Percentiles rank a stretch among this genome's conserved stretches.
These are phyloP conservation scores for Ustilago crameri DNA, from an alignment of 1,284 basidiomycete genomes.

Conservation along the genomic window DNA sequence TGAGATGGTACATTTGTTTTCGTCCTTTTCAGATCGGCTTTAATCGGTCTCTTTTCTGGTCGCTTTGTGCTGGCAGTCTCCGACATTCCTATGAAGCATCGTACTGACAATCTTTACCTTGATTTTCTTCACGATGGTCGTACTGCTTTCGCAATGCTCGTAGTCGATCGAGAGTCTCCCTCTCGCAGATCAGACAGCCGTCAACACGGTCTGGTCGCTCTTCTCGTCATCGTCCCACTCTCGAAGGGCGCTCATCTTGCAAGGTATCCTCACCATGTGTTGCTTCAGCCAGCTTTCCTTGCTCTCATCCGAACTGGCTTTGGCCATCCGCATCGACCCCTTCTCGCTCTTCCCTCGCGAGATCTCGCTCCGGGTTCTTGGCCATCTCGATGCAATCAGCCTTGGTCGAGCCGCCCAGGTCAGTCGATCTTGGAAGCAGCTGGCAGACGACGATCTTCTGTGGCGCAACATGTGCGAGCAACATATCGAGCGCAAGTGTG, in stretches of 20 bases:
- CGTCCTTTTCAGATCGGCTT: background rate
- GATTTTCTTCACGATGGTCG: conserved; percentile 3
- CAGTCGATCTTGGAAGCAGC: conserved; percentile 81
- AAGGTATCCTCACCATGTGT: conserved; percentile 98
- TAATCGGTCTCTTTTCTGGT: background rate
- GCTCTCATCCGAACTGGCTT: conserved; percentile 87
- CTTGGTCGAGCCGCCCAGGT: conserved; percentile 97
- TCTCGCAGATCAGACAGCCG: conserved; percentile 84
- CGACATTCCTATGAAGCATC: conserved; percentile 1
- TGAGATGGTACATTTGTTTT: conserved; percentile 47
- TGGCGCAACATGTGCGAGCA: conserved; percentile 98
- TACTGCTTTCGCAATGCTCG: conserved; percentile 3
- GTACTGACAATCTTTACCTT: conserved; percentile 14
- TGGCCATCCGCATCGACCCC: conserved; percentile 90
- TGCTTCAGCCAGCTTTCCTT: conserved; percentile 99
- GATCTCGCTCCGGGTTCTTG: conserved; percentile 86
- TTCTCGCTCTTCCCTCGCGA: conserved; percentile 91
- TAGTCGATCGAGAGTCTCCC: conserved; percentile 94
- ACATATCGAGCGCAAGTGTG: conserved; percentile 96
- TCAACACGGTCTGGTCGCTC: conserved; percentile 94
- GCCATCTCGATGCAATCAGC: conserved; percentile 92
- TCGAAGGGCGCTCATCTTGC: conserved; percentile 90
- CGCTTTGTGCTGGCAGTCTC: conserved; percentile 1
- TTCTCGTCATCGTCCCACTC: conserved; percentile 94
- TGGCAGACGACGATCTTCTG: conserved; percentile 95